Evolutionary conservation across 2,329 filamentous ascomycete genomes (phyloP).

Genomic region (Niveomyces coronatus): DNA sequence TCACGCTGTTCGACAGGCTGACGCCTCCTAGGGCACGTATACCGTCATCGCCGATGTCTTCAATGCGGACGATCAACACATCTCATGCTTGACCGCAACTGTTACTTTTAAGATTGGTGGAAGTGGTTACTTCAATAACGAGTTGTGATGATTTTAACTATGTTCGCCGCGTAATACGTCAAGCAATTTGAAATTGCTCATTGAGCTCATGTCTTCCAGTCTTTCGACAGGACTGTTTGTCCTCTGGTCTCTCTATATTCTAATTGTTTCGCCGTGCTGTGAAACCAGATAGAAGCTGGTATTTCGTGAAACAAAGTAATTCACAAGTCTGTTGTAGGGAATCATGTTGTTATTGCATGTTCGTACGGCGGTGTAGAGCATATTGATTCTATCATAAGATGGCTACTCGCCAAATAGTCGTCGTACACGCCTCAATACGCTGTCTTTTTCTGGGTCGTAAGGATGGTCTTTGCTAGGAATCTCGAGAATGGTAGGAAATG

Average conservation of each 20-base stretch:
- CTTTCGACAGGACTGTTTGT: too few relatives aligned
- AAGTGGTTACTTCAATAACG: conserved; percentile 26
- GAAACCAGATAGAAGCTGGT: too few relatives aligned
- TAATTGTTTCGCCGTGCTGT: too few relatives aligned
- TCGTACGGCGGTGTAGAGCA: too few relatives aligned
- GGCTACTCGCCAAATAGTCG: conserved; percentile 59
- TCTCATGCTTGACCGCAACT: conserved; percentile 77
- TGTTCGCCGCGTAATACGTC: too few relatives aligned
- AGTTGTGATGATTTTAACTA: conserved; percentile 34
- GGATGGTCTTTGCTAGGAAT: conserved; percentile 99
- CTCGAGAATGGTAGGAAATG: conserved; percentile 92
- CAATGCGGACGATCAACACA: conserved; percentile 58
- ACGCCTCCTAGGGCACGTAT: conserved; percentile 64
- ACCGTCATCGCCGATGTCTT: conserved; percentile 79
- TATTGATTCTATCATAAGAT: too few relatives aligned
- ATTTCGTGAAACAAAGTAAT: too few relatives aligned
- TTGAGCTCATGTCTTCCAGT: too few relatives aligned
- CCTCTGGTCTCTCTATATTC: too few relatives aligned
- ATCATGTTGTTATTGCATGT: too few relatives aligned
- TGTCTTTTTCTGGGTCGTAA: conserved; percentile 98
- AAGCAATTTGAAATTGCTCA: too few relatives aligned
- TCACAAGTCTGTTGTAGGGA: too few relatives aligned
- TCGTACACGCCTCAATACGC: conserved; percentile 78
- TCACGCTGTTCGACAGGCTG: conserved; percentile 10
- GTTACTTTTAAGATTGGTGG: conserved; percentile 47